Evolutionary conservation across 176 grass and related monocot species (phyloP).

Genomic region (Musa itinerans): DNA sequence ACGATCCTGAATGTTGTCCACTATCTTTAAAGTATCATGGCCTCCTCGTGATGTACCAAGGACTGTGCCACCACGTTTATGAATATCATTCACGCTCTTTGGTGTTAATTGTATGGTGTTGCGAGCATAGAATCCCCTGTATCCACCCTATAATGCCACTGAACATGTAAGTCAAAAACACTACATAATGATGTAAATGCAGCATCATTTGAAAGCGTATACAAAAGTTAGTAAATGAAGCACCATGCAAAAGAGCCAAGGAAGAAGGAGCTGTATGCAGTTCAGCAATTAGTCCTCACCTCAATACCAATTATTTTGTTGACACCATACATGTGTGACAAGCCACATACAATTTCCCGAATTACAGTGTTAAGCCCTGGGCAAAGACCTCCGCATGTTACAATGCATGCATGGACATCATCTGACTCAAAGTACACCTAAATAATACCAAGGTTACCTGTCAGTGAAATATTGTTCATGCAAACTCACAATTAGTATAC

Average conservation of each 20-base stretch:
- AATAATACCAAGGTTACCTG: constrained; percentile 7
- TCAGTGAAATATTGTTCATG: not conserved
- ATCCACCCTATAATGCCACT: constrained; percentile 53
- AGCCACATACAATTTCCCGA: constrained; percentile 88
- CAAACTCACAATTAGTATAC: not conserved
- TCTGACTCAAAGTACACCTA: constrained; percentile 86
- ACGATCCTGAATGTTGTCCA: constrained; percentile 93
- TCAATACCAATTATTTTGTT: constrained; percentile 63
- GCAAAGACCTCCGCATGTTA: constrained; percentile 96
- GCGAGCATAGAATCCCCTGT: constrained; percentile 91
- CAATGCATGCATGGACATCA: constrained; percentile 84
- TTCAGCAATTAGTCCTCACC: constrained; percentile 36
- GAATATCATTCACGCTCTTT: constrained; percentile 92
- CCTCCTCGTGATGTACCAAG: constrained; percentile 92
- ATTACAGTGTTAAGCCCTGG: constrained; percentile 97
- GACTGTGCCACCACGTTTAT: constrained; percentile 85
- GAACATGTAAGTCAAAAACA: constrained; percentile 5
- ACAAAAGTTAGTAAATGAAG: not conserved
- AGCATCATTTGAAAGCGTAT: constrained; percentile 1
- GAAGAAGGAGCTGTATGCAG: constrained; percentile 1
- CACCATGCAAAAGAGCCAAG: constrained; percentile 6
- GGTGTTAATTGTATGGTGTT: constrained; percentile 80
- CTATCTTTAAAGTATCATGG: constrained; percentile 87
- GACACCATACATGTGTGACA: constrained; percentile 89
- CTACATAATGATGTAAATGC: not conserved